Base-by-base conservation (phyloP, 768 basidiomycete species). In the Dioszegia crocea region DNA sequence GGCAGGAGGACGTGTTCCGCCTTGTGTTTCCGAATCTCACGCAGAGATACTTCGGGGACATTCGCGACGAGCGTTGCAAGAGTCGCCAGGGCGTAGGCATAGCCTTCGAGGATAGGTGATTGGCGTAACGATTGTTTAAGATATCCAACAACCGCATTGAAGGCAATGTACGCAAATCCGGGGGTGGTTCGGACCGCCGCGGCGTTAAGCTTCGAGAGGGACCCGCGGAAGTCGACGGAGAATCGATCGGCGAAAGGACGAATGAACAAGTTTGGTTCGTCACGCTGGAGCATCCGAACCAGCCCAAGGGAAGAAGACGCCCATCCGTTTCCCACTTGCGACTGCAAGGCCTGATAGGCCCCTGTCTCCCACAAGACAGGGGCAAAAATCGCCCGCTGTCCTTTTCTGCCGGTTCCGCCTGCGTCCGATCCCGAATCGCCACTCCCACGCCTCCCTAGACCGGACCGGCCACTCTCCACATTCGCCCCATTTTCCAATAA, bases 11-110 rank as follows among this genome's bases (percentile, higher is more conserved):
- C 44, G 29, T 61, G 59, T 53, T 73, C 71, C 2, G 68, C 61
- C 46, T 68, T 70, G 50, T 63, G 70, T 57, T 68, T 67, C 40
- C 68, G 29, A 21, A 73, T 70, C 36, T 67, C 68, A 9, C 71
- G 60, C 4, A 73, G 52, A 0, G 68, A 68, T 9, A 73, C 49
- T 31, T 62, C 68, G 23, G 59, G 56, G 12, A 68, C 61, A 21
- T 41, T 17, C 2, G 62, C 51, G 2, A 61, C 52, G 3, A 70
- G 46, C 2, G 36, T 27, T 9, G 71, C 56, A 36, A 70, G 61
- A 2, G 62, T 67, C 4, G 60, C 43, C 14, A 72, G 53, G 9
- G 63, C 65, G 1, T 24, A 11, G 9, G 61, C 56, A 40, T 67
- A 63, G 45, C 46, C 41, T 2, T 23, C 36, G 48, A 63, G 63